A percentile compares a stretch with the other conserved stretches of the same genome.
Conservation (phyloP, 495 filamentous ascomycete species). For the Aspergillus homomorphus region DNA sequence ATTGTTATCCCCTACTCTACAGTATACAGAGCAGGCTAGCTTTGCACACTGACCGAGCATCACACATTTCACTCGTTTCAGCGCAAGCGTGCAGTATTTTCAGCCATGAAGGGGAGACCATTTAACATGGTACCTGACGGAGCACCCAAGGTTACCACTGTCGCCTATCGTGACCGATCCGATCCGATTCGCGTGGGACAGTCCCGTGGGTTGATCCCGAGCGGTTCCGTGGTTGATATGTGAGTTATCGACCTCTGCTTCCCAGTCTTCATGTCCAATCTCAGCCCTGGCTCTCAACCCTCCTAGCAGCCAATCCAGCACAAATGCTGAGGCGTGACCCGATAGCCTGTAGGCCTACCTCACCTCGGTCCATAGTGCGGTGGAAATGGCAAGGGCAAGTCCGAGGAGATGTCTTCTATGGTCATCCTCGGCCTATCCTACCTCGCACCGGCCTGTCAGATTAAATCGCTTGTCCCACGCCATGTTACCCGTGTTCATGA, state of each 20-base stretch:
- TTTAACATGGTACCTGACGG: conserved; percentile 12
- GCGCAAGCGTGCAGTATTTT: conserved; percentile 11
- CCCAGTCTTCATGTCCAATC: not conserved
- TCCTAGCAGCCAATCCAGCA: conserved; percentile 16
- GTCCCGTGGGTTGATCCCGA: conserved; percentile 22
- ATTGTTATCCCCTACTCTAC: not conserved
- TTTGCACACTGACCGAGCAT: conserved; percentile 6
- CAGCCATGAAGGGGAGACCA: conserved; percentile 7
- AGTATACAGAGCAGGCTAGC: not conserved
- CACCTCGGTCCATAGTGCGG: conserved; percentile 8
- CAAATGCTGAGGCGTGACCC: conserved; percentile 7
- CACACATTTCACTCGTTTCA: conserved; percentile 5
- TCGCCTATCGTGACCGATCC: conserved; percentile 19
- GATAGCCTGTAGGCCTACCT: conserved; percentile 10
- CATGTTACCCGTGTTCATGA: conserved; percentile 8
- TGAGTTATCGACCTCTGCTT: not conserved
- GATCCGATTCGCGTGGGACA: conserved; percentile 21
- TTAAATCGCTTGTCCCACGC: conserved; percentile 3
- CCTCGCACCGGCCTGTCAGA: conserved; percentile 9
- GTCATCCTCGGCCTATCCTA: not conserved
- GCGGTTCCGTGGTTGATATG: conserved; percentile 11
- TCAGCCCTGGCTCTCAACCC: not conserved
- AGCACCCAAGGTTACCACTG: conserved; percentile 11
- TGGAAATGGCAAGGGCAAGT: not conserved
- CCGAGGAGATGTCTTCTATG: not conserved